A percentile compares a stretch with the other conserved stretches of the same genome.
phyloP scores from a whole-genome alignment of 805 yeast genomes.

The Tetrapisispora arboricola region DNA sequence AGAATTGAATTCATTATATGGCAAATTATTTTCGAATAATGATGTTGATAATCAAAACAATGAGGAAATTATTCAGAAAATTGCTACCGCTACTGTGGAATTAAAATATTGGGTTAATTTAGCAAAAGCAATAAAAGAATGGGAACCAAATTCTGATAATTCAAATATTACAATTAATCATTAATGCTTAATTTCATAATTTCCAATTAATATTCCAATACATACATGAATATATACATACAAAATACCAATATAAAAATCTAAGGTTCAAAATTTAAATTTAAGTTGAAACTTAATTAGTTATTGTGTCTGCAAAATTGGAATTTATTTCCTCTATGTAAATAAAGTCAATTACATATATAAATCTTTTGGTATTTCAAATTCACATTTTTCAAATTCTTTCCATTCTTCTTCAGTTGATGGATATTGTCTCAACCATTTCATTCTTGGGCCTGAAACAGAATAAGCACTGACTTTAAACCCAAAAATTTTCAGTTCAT shows the following conservation, averaged over 20 bases:
- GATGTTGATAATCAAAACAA: not conserved
- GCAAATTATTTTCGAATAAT: not conserved
- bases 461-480: constrained; percentile 70
- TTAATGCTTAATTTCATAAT: not conserved
- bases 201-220: not conserved
- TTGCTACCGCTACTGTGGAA: constrained; percentile 57
- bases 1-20: constrained; percentile 38
- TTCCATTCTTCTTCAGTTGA: constrained; percentile 45
- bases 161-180: constrained; percentile 32
- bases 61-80: constrained; percentile 41
- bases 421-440: constrained; percentile 83
- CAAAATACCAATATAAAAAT: not conserved
- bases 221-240: not conserved
- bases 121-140: constrained; percentile 58
- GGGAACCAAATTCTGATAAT: constrained; percentile 63
- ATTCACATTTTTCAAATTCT: constrained; percentile 59
- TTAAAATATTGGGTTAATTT: constrained; percentile 81
- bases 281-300: too few species aligned
- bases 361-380: constrained; percentile 36
- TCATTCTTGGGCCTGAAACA: constrained; percentile 85
- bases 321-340: not conserved
- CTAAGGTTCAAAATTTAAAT: too few species aligned
- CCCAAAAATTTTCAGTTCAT: constrained; percentile 76
- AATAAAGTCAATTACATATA: not conserved
- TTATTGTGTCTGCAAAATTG: too few species aligned